phyloP scores from a whole-genome alignment of 169 alveolate species.

The Fabrea salina region DNA sequence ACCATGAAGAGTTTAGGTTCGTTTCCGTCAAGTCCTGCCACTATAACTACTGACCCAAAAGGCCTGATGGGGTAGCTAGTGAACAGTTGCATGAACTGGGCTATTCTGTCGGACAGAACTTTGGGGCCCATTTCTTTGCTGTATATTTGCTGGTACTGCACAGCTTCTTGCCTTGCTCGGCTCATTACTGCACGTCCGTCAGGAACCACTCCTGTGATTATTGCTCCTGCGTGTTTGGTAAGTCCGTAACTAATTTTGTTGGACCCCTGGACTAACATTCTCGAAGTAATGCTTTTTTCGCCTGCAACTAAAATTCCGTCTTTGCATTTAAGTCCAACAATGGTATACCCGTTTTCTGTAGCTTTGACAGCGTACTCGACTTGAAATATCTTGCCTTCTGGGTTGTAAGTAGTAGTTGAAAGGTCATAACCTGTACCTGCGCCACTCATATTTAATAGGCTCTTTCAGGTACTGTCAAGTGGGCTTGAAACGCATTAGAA shows the following conservation, averaged over 20 bases:
- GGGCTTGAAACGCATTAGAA: no score
- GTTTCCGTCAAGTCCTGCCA: constrained; percentile 53
- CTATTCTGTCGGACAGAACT: constrained; percentile 72
- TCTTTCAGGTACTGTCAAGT: background rate
- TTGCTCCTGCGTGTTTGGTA: constrained; percentile 50
- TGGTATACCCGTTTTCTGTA: constrained; percentile 61
- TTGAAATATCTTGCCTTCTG: constrained; percentile 74
- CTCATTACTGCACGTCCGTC: constrained; percentile 65
- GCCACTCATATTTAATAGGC: constrained; percentile 32
- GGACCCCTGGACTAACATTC: constrained; percentile 65
- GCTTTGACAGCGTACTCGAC: constrained; percentile 77
- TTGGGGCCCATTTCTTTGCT: constrained; percentile 57
- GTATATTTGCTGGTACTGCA: constrained; percentile 48
- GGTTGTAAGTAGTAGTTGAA: constrained; percentile 65
- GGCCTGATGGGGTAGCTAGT: constrained; percentile 71
- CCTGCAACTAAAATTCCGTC: constrained; percentile 71
- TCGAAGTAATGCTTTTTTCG: constrained; percentile 55
- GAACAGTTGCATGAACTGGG: constrained; percentile 55
- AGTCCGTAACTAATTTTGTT: constrained; percentile 56
- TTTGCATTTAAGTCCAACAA: constrained; percentile 60
- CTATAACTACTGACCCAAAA: constrained; percentile 58
- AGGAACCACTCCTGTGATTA: constrained; percentile 68
- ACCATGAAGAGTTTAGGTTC: constrained; percentile 56
- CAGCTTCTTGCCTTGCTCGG: constrained; percentile 68
- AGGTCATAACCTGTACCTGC: constrained; percentile 55